phyloP scores from a whole-genome alignment of 2,329 filamentous ascomycete genomes.

The Fusarium tupiense region DNA sequence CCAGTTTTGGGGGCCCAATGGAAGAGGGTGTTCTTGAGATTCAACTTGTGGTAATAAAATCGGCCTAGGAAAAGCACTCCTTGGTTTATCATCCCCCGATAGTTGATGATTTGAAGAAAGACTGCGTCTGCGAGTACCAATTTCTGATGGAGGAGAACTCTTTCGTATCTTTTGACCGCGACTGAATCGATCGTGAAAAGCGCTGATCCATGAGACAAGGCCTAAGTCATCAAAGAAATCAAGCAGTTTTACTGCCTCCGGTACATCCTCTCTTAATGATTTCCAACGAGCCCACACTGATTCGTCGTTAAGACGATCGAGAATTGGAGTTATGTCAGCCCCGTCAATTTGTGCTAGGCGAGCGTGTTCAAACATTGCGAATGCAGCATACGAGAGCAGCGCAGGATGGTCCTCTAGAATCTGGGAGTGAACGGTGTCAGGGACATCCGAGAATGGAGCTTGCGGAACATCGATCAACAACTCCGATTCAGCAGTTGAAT shows the following conservation, averaged over 20 bases:
- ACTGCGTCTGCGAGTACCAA: neutral
- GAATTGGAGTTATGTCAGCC: neutral
- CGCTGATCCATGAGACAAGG: neutral
- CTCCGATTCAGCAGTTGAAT: neutral
- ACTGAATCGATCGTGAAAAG: neutral
- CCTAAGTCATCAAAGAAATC: rapidly evolving
- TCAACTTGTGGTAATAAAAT: neutral
- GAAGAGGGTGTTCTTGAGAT: neutral
- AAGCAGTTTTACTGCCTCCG: neutral
- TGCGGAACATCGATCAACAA: no score
- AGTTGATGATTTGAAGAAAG: neutral
- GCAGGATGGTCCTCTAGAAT: neutral
- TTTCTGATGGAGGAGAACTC: neutral
- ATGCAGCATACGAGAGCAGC: neutral
- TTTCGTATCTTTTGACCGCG: neutral
- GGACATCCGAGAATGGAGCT: no score
- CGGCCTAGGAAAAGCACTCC: rapidly evolving
- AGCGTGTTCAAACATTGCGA: neutral
- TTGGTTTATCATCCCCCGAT: rapidly evolving
- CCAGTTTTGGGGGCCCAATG: rapidly evolving
- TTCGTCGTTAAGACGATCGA: neutral
- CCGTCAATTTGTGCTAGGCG: rapidly evolving
- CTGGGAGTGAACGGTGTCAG: no score
- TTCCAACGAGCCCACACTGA: neutral
- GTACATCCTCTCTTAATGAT: neutral